Evolutionary conservation across 2,329 filamentous ascomycete species (phyloP).

Genomic region (Gnomoniopsis sp.): DNA sequence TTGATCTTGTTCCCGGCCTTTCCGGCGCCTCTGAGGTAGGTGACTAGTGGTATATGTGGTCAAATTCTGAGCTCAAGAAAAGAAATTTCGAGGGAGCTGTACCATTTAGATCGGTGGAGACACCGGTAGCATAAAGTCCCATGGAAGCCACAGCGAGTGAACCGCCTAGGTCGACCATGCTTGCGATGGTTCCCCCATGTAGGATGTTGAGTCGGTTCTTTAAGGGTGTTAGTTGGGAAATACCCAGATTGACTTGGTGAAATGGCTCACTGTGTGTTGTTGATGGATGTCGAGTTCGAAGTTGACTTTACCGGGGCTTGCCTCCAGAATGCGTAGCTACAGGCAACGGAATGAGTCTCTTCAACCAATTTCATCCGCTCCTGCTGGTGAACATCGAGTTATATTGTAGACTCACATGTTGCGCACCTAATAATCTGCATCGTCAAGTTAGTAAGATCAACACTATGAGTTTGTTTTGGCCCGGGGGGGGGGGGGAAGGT

Average conservation of each 20-base stretch:
- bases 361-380: too few species aligned
- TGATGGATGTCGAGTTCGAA: constrained; percentile 74
- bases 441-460: not conserved
- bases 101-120: constrained; percentile 65
- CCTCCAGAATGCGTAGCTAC: constrained; percentile 65
- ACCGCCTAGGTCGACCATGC: constrained; percentile 66
- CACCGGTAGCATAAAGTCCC: constrained; percentile 59
- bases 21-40: constrained; percentile 58
- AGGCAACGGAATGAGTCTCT: not conserved
- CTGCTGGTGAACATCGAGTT: not conserved
- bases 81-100: not conserved
- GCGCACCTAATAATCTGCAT: constrained; percentile 7
- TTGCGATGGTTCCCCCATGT: constrained; percentile 76
- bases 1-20: constrained; percentile 53
- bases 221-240: not conserved
- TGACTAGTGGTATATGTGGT: constrained; percentile 40
- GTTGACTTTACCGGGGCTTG: constrained; percentile 63
- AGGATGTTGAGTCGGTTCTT: constrained; percentile 75
- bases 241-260: not conserved
- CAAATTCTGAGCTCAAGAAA: constrained; percentile 5
- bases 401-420: constrained; percentile 4
- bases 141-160: constrained; percentile 64
- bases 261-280: constrained; percentile 64
- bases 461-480: not conserved
- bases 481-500: too few species aligned